phyloP scores from a whole-genome alignment of 169 alveolate species.

The Plasmodium falciparum region DNA sequence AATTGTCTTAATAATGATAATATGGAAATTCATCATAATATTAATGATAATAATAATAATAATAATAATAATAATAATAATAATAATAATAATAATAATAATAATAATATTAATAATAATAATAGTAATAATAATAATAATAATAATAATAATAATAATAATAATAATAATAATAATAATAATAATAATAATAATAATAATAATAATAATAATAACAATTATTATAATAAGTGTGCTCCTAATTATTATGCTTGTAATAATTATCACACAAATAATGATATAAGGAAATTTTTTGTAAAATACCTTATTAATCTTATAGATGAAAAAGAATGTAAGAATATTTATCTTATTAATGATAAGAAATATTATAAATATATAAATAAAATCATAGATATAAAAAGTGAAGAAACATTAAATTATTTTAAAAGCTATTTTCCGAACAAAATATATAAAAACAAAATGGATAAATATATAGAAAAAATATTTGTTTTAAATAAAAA shows the following conservation, averaged over 20 bases:
- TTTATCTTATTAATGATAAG: conserved; percentile 15
- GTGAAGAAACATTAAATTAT: conserved; percentile 22
- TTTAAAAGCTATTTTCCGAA: conserved; percentile 32
- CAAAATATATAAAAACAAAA: conserved; percentile 36
- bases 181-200: not conserved
- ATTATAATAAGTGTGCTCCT: not conserved
- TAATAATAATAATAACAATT: too few species aligned
- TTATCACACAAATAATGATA: conserved; percentile 1
- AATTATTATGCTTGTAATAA: not conserved
- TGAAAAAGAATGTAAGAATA: conserved; percentile 17
- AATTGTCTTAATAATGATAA: not conserved
- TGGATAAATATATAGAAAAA: conserved; percentile 57
- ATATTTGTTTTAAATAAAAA: conserved; percentile 35
- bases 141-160: not conserved
- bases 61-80: not conserved
- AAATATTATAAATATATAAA: conserved; percentile 37
- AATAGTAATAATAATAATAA: not conserved
- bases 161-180: not conserved
- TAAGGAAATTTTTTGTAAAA: conserved; percentile 31
- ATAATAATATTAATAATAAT: not conserved
- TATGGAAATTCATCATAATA: not conserved
- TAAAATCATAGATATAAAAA: conserved; percentile 29
- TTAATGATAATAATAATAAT: not conserved
- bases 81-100: not conserved
- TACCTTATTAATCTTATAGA: conserved; percentile 56